Evolutionary conservation across 345 rosid species (phyloP).

Genomic region (Isatis tinctoria): DNA sequence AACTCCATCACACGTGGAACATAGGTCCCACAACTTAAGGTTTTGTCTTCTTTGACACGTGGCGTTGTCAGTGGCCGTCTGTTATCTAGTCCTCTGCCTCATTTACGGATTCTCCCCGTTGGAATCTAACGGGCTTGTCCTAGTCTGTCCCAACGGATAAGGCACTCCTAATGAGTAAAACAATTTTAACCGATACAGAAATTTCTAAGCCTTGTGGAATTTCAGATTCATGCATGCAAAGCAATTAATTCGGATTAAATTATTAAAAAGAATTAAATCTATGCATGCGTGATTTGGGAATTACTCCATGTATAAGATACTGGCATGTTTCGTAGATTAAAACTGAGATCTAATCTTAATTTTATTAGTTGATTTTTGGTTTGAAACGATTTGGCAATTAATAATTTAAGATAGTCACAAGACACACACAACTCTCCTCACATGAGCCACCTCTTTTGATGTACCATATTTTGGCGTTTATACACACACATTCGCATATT

Average conservation of each 20-base stretch:
- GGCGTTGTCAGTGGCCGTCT: constrained; percentile 24
- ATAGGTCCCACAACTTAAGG: not conserved
- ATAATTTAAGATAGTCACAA: constrained; percentile 11
- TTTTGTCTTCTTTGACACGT: constrained; percentile 27
- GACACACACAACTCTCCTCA: constrained; percentile 3
- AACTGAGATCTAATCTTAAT: not conserved
- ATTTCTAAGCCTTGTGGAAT: not conserved
- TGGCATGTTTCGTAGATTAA: not conserved
- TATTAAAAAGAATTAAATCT: too few species aligned
- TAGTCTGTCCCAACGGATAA: constrained; percentile 19
- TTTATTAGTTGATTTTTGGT: not conserved
- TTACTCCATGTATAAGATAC: not conserved
- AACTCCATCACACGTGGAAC: constrained; percentile 33
- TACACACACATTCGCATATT: constrained; percentile 1
- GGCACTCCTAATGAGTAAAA: not conserved
- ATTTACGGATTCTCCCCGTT: constrained; percentile 29
- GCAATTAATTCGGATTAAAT: not conserved
- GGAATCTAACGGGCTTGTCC: constrained; percentile 26
- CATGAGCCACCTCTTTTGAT: constrained; percentile 26
- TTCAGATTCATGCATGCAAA: constrained; percentile 2
- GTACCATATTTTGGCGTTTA: constrained; percentile 14
- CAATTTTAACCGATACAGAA: not conserved
- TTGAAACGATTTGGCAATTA: not conserved
- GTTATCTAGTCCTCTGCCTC: constrained; percentile 16
- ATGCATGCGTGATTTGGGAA: too few species aligned